Conservation (phyloP, 257 asterid species). For the Datura wrightii region DNA sequence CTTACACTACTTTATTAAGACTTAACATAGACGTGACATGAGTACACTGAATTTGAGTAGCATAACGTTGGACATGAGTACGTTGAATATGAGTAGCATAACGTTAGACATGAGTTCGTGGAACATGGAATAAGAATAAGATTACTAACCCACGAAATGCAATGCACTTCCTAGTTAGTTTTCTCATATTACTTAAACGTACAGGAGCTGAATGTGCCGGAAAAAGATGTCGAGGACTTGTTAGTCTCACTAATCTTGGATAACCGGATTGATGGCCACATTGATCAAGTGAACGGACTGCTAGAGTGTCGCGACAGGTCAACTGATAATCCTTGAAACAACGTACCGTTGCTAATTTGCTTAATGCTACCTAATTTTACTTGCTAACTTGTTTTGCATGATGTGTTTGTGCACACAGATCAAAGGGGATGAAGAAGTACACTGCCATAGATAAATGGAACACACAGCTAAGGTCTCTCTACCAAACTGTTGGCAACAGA, state of each 20-base stretch:
- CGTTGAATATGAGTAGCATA: no score
- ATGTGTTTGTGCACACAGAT: constrained; percentile 47
- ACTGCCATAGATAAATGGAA: constrained; percentile 95
- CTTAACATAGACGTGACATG: no score
- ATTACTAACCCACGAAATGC: background rate
- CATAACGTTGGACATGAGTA: no score
- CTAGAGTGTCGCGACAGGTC: constrained; percentile 69
- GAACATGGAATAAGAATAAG: no score
- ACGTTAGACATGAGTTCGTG: no score
- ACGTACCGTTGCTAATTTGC: background rate
- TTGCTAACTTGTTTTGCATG: background rate
- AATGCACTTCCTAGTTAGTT: background rate
- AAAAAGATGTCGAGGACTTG: constrained; percentile 87
- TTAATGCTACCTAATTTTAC: background rate
- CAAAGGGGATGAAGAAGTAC: constrained; percentile 94
- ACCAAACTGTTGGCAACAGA: constrained; percentile 79
- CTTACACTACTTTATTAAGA: background rate
- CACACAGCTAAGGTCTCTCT: constrained; percentile 85
- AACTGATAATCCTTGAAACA: background rate
- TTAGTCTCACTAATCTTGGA: constrained; percentile 93
- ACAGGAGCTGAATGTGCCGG: constrained; percentile 97
- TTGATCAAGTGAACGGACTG: constrained; percentile 91
- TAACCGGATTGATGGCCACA: constrained; percentile 83
- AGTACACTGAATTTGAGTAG: no score
- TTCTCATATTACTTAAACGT: constrained; percentile 7